Percentiles rank a stretch among this genome's conserved stretches.
phyloP scores from a whole-genome alignment of 768 basidiomycete species.

The Leccinellum luteum region DNA sequence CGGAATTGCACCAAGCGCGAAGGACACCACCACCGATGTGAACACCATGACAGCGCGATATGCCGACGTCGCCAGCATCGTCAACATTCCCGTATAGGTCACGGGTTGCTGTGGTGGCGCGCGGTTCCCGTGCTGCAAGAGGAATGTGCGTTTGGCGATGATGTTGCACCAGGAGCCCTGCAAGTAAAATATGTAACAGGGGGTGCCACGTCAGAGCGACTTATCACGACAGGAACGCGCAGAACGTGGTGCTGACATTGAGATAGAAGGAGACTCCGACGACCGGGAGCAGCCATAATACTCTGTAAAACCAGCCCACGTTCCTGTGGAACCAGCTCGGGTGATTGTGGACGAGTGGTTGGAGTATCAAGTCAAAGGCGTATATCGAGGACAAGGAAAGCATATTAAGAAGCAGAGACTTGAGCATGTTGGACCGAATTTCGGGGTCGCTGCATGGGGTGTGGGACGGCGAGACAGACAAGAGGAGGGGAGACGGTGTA shows the following conservation, averaged over 20 bases:
- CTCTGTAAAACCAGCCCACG: slow-evolving; percentile 72
- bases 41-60: slow-evolving; percentile 81
- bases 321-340: slow-evolving; percentile 70
- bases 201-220: slow-evolving; percentile 12
- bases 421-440: slow-evolving; percentile 70
- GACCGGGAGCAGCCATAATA: slow-evolving; percentile 78
- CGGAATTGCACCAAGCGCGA: slow-evolving; percentile 62
- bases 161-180: slow-evolving; percentile 77
- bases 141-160: slow-evolving; percentile 72
- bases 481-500: slow-evolving; percentile 31
- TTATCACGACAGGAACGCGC: slow-evolving; percentile 3
- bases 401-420: slow-evolving; percentile 70
- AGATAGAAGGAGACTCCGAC: slow-evolving; percentile 75
- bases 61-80: slow-evolving; percentile 72
- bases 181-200: not conserved
- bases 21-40: slow-evolving; percentile 70
- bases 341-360: slow-evolving; percentile 61
- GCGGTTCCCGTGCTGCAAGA: slow-evolving; percentile 66
- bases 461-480: slow-evolving; percentile 7
- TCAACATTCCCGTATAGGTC: slow-evolving; percentile 69
- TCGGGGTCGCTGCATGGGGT: slow-evolving; percentile 59
- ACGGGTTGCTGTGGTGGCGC: slow-evolving; percentile 50
- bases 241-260: slow-evolving; percentile 53
- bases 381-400: slow-evolving; percentile 73
- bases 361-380: slow-evolving; percentile 68